phyloP scores from a whole-genome alignment of 2,329 filamentous ascomycete species.

The Sclerotiophoma versabilis region DNA sequence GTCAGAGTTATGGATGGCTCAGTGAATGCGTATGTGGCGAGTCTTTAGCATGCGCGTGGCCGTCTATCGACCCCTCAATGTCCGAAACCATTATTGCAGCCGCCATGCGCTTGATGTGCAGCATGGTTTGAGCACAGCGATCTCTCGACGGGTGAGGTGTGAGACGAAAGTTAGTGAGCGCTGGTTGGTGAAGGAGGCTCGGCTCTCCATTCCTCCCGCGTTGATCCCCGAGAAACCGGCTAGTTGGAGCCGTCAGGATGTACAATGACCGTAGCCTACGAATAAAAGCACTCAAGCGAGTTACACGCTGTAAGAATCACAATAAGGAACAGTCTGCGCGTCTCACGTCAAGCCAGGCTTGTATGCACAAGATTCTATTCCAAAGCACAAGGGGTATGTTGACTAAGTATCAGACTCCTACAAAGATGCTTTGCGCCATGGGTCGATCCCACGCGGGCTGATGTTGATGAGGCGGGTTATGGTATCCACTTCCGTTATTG shows the following conservation, averaged over 20 bases:
- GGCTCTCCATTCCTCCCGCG: slow-evolving; percentile 16
- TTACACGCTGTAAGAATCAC: too few species aligned
- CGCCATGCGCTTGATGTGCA: slow-evolving; percentile 4
- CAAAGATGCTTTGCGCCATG: slow-evolving; percentile 7
- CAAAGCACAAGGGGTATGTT: slow-evolving; percentile 22
- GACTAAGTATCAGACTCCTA: slow-evolving; percentile 15
- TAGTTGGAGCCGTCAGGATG: slow-evolving; percentile 15
- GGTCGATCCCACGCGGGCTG: background rate
- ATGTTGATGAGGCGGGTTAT: background rate
- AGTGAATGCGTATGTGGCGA: background rate
- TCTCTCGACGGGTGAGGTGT: slow-evolving; percentile 5
- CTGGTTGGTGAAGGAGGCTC: slow-evolving; percentile 12
- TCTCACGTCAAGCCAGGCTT: background rate
- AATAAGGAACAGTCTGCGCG: background rate
- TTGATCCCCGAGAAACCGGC: slow-evolving; percentile 6
- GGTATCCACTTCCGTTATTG: background rate
- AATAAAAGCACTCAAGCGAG: too few species aligned
- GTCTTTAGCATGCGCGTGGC: slow-evolving; percentile 6
- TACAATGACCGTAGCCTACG: too few species aligned
- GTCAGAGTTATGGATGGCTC: background rate
- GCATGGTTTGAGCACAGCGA: background rate
- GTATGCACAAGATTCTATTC: background rate
- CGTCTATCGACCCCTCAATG: slow-evolving; percentile 8
- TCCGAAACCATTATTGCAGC: slow-evolving; percentile 6
- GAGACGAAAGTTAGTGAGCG: background rate